Percentiles rank a stretch among this genome's conserved stretches.
Evolutionary conservation across 1,139 yeast species (phyloP).

Genomic region (Suhomyces anneliseae): DNA sequence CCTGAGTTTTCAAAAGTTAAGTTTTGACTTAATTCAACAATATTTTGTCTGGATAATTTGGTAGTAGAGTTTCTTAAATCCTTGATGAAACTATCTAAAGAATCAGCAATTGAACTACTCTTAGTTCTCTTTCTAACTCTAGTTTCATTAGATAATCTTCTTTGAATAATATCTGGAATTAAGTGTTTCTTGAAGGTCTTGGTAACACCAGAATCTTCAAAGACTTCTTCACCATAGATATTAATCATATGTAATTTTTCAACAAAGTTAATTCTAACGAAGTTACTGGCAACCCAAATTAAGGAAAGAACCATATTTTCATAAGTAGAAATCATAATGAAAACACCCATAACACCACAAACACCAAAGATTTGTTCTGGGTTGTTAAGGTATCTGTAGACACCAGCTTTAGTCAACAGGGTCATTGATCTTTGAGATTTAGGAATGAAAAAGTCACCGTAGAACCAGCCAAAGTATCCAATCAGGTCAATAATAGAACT

Average conservation of each 20-base stretch:
- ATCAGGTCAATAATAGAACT: constrained; percentile 69
- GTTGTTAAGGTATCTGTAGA: constrained; percentile 78
- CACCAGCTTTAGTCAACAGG: constrained; percentile 75
- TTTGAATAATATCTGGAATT: constrained; percentile 42
- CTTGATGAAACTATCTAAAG: constrained; percentile 42
- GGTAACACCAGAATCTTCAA: constrained; percentile 64
- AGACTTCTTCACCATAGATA: constrained; percentile 68
- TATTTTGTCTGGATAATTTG: constrained; percentile 37
- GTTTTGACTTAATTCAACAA: constrained; percentile 43
- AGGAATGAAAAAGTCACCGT: constrained; percentile 82
- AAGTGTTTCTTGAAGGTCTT: constrained; percentile 60
- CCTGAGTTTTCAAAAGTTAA: constrained; percentile 41
- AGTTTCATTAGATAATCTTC: constrained; percentile 28
- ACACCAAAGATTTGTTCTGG: constrained; percentile 84
- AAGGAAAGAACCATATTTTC: constrained; percentile 58
- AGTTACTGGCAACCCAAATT: constrained; percentile 69
- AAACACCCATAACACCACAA: constrained; percentile 81
- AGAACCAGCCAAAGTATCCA: constrained; percentile 88
- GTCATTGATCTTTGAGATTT: constrained; percentile 36
- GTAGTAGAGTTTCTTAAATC: constrained; percentile 38
- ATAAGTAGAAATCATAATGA: constrained; percentile 59
- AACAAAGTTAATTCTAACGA: constrained; percentile 67
- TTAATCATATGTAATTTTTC: constrained; percentile 81
- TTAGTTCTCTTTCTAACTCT: constrained; percentile 14
- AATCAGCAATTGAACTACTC: constrained; percentile 32